Percentiles rank a stretch among this genome's conserved stretches.
Evolutionary conservation across 2,329 filamentous ascomycete genomes (phyloP).

Genomic region (Penicillium psychrosexuale): DNA sequence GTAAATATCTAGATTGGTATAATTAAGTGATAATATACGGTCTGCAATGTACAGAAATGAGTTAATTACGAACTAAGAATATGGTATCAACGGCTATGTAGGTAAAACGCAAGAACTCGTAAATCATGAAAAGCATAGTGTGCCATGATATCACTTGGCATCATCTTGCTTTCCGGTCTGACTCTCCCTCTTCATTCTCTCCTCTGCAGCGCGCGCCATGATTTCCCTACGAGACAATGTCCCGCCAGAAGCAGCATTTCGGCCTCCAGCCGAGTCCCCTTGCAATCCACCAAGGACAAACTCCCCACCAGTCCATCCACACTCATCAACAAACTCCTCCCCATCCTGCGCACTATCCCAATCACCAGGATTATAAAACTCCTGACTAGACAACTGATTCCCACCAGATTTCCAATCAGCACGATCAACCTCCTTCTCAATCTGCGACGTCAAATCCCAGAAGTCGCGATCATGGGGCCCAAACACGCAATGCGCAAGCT

Average conservation of each 20-base stretch:
- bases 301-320: slow-evolving; percentile 75
- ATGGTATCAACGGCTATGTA: not conserved
- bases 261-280: slow-evolving; percentile 41
- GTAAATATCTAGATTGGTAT: slow-evolving; percentile 17
- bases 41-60: not conserved
- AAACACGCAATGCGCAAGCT: slow-evolving; percentile 89
- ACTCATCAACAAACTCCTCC: slow-evolving; percentile 62
- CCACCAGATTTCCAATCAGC: slow-evolving; percentile 77
- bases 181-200: slow-evolving; percentile 56
- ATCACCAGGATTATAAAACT: slow-evolving; percentile 59
- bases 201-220: slow-evolving; percentile 70
- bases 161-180: slow-evolving; percentile 36
- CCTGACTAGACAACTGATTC: slow-evolving; percentile 56
- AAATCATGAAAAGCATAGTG: slow-evolving; percentile 5
- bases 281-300: slow-evolving; percentile 65
- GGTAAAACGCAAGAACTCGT: not conserved
- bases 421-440: slow-evolving; percentile 79
- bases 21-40: not conserved
- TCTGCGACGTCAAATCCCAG: slow-evolving; percentile 82
- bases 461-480: slow-evolving; percentile 80
- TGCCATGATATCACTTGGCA: slow-evolving; percentile 7
- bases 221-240: slow-evolving; percentile 66
- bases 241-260: slow-evolving; percentile 28
- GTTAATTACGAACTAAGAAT: not conserved
- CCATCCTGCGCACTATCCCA: slow-evolving; percentile 50